Percentiles rank a stretch among this genome's conserved stretches.
Evolutionary conservation across 371 early-diverging fungal species (phyloP).

Genomic region (Blastocladiella emersonii): DNA sequence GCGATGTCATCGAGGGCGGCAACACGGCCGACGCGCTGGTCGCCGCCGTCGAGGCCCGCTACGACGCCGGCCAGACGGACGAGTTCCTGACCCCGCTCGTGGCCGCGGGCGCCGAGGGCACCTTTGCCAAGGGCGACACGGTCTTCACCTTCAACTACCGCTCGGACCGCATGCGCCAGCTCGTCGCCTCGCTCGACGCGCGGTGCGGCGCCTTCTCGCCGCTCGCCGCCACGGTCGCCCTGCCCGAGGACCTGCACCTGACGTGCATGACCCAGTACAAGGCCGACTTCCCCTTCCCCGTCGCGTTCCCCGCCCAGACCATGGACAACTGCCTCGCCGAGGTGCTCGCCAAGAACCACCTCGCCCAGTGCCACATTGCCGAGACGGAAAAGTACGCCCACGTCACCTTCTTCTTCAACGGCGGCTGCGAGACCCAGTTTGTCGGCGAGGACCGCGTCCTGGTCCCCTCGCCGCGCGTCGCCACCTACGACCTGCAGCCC

Average conservation of each 20-base stretch:
- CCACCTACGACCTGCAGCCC: conserved; percentile 94
- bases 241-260: conserved; percentile 64
- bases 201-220: conserved; percentile 27
- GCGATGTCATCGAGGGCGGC: conserved; percentile 29
- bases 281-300: conserved; percentile 76
- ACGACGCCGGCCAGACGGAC: conserved; percentile 78
- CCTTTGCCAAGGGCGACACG: conserved; percentile 65
- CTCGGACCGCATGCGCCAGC: conserved; percentile 98
- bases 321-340: conserved; percentile 97
- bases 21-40: not conserved
- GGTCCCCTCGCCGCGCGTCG: conserved; percentile 86
- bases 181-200: conserved; percentile 36
- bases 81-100: conserved; percentile 98
- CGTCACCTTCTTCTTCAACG: conserved; percentile 99
- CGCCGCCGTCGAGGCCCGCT: conserved; percentile 64
- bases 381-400: conserved; percentile 99
- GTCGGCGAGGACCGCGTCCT: conserved; percentile 76
- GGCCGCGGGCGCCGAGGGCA: conserved; percentile 38
- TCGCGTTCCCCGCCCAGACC: conserved; percentile 87
- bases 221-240: conserved; percentile 59
- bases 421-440: conserved; percentile 88
- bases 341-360: conserved; percentile 69
- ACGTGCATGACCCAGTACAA: conserved; percentile 98
- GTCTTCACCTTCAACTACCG: conserved; percentile 92
- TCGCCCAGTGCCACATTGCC: conserved; percentile 90